These are phyloP conservation scores for Xylariomycetidae sp. DNA, from an alignment of 2,329 filamentous ascomycete species.

Conservation along the genomic window DNA sequence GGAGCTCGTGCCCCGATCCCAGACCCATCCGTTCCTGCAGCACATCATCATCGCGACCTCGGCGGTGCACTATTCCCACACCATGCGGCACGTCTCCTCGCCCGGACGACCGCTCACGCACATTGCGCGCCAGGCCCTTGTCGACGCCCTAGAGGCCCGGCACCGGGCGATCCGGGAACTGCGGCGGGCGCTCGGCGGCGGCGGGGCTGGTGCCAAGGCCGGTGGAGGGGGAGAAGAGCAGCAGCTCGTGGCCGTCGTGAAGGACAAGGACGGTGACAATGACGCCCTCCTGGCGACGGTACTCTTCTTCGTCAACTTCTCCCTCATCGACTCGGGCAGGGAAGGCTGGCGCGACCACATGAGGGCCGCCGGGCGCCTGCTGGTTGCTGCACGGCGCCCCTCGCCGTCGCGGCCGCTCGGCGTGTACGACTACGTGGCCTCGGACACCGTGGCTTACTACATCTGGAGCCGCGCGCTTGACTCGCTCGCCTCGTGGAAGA, in stretches of 20 bases:
- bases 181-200: constrained; percentile 4
- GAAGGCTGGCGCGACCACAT: constrained; percentile 43
- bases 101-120: constrained; percentile 8
- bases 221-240: no score
- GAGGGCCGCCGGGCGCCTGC: constrained; percentile 39
- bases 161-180: constrained; percentile 42
- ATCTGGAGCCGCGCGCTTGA: constrained; percentile 26
- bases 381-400: no score
- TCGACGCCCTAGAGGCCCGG: constrained; percentile 43
- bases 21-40: constrained; percentile 39
- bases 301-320: constrained; percentile 47
- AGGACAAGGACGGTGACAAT: constrained; percentile 36
- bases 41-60: constrained; percentile 46
- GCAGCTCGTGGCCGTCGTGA: no score
- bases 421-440: constrained; percentile 40
- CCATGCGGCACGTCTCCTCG: constrained; percentile 31
- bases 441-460: constrained; percentile 36
- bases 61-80: constrained; percentile 44
- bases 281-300: constrained; percentile 44
- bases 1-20: constrained; percentile 43
- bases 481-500: constrained; percentile 33
- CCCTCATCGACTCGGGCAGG: constrained; percentile 44
- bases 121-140: constrained; percentile 31
- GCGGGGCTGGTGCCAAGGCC: no score
- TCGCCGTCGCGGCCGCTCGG: constrained; percentile 2